A percentile compares a stretch with the other conserved stretches of the same genome.
Conservation (phyloP, 1,139 yeast genomes). For the Lodderomyces margitis region DNA sequence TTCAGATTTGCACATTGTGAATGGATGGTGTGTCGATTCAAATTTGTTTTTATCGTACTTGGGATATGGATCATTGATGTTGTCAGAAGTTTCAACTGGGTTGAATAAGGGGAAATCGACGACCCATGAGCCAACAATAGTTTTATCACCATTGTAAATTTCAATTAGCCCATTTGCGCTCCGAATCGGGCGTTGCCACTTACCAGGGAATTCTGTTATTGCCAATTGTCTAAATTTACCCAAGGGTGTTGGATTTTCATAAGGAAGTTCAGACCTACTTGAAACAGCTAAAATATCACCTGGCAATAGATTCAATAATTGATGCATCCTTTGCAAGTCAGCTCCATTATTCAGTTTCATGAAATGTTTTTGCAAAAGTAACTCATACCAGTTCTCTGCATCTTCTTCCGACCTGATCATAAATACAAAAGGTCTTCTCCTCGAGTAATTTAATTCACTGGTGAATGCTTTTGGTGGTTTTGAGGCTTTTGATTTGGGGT, state of each 20-base stretch:
- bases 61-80: conserved; percentile 50
- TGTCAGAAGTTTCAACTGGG: conserved; percentile 56
- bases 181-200: conserved; percentile 47
- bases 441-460: conserved; percentile 48
- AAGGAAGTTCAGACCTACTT: conserved; percentile 62
- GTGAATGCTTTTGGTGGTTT: conserved; percentile 28
- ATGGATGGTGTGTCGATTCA: conserved; percentile 92
- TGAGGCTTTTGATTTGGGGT: conserved; percentile 17
- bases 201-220: conserved; percentile 49
- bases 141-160: conserved; percentile 21
- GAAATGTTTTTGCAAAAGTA: conserved; percentile 30
- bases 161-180: conserved; percentile 17
- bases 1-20: conserved; percentile 80
- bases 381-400: conserved; percentile 43
- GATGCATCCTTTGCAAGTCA: conserved; percentile 23
- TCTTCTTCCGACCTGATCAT: conserved; percentile 43
- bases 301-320: conserved; percentile 39
- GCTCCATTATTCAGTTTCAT: conserved; percentile 18
- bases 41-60: conserved; percentile 46
- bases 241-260: conserved; percentile 94
- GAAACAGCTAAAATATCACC: conserved; percentile 81
- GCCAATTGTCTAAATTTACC: conserved; percentile 82
- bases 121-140: conserved; percentile 80
- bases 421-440: conserved; percentile 59
- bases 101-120: conserved; percentile 87